Base-by-base conservation (phyloP, 2,329 filamentous ascomycete genomes). In the Malbranchea zuffiana region DNA sequence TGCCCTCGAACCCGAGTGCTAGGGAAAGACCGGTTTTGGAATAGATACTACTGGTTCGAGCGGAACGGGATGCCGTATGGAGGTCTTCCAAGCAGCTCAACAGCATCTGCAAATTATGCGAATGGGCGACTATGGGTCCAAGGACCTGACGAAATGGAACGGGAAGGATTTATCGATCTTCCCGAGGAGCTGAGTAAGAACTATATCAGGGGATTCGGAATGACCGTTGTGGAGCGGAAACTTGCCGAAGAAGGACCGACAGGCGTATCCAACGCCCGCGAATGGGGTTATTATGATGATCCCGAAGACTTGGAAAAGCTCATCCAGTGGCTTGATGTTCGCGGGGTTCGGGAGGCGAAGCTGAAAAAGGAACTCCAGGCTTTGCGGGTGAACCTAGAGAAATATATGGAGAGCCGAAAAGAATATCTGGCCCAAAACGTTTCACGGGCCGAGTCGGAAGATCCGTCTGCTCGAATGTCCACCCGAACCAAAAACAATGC, bases 11-110 rank as follows among this genome's bases (percentile, higher is more conserved):
- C 87, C 12, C 79, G 84, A 44, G 78, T 88, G 12, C 69, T 98
- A 17, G 90, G 90, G 42, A 88, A 90, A 57, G 90, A 98, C 61
- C 78, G 90, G 29, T 98, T 94, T 68, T 94, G 88, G 78, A 96
- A 98, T 60, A 77, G 88, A 37, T 98, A 96, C 61, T 96, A 92
- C 68, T 98, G 90, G 88, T 95, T 96, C 57, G 90, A 98, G 62
- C 80, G 88, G 44, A 98, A 96, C 53, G 90, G 87, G 16, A 96
- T 96, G 87, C 90, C 90, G 0, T 94, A 88, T 52, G 85, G 73
- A 20, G 90, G 90, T 3, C 69, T 95, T 38, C 87, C 87, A 0
- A 75, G 74, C 46, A 93, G 85, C 58, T 95, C 87, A 11, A 96
- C 88, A 1, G 82, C 85, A 1, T 70, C 78, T 30, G 86, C 88